phyloP scores from a whole-genome alignment of 2,329 filamentous ascomycete species.

The Cladophialophora bantiana region DNA sequence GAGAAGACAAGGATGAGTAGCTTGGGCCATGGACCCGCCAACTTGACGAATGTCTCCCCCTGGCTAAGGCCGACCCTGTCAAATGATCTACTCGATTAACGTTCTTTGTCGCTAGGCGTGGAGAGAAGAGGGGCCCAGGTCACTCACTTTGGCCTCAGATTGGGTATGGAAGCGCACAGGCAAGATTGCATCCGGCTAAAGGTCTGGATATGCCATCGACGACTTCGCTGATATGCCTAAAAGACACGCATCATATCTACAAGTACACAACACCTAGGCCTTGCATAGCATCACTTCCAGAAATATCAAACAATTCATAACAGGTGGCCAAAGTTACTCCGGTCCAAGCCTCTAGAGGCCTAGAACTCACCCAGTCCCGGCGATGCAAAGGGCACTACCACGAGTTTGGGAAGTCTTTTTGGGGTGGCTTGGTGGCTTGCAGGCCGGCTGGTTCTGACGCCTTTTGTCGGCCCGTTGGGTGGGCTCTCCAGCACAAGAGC shows the following conservation, averaged over 20 bases:
- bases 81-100: constrained; percentile 8
- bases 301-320: neutral
- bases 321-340: neutral
- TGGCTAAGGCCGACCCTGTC: neutral
- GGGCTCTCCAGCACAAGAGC: neutral
- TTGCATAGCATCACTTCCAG: neutral
- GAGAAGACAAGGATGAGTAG: neutral
- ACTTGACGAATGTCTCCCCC: neutral
- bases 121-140: constrained; percentile 1
- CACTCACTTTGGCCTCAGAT: neutral
- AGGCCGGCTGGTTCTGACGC: neutral
- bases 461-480: constrained; percentile 1
- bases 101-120: neutral
- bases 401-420: neutral
- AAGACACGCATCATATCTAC: neutral
- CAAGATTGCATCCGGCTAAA: constrained; percentile 16
- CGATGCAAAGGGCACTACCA: neutral
- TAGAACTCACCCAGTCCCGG: neutral
- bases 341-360: neutral
- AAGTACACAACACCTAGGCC: neutral
- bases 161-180: constrained; percentile 6
- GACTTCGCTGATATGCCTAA: neutral
- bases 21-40: neutral
- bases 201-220: neutral
- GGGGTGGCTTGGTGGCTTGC: neutral